Conservation (phyloP, 176 grass and related monocot genomes). For the Carex myosuroides region DNA sequence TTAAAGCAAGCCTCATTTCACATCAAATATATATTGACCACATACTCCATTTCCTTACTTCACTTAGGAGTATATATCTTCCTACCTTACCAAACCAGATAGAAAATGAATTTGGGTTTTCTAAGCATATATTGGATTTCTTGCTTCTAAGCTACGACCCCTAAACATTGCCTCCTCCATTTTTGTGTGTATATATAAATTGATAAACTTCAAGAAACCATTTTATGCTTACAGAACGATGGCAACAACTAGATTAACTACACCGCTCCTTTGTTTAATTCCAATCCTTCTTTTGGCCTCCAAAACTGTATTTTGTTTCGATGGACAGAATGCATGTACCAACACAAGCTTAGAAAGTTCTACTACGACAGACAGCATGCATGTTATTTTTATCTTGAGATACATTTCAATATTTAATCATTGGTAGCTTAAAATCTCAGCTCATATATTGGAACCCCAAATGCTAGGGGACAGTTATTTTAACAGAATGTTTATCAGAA, state of each 20-base stretch:
- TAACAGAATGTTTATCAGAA: no score
- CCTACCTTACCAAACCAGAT: not conserved
- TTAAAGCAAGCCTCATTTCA: slow-evolving; percentile 19
- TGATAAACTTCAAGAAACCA: not conserved
- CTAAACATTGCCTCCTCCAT: not conserved
- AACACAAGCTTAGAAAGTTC: not conserved
- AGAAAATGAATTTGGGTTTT: slow-evolving; percentile 1
- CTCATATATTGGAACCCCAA: not conserved
- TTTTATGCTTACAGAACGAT: slow-evolving; percentile 1
- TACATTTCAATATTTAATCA: not conserved
- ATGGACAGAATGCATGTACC: not conserved
- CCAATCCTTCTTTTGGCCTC: not conserved
- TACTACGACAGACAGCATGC: not conserved
- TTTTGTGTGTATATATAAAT: slow-evolving; percentile 3
- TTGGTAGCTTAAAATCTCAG: not conserved
- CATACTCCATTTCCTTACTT: not conserved
- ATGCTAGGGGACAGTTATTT: not conserved
- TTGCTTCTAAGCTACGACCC: slow-evolving; percentile 27
- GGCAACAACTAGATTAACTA: not conserved
- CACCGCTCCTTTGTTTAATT: not conserved
- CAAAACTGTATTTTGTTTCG: not conserved
- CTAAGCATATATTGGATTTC: slow-evolving; percentile 6
- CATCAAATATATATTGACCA: slow-evolving; percentile 13
- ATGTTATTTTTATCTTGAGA: not conserved
- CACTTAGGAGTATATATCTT: not conserved